Percentiles rank a stretch among this genome's conserved stretches.
These are phyloP conservation scores for Hyaloperonospora arabidopsidis DNA, from an alignment of 352 stramenopile genomes.

Conservation along the genomic window DNA sequence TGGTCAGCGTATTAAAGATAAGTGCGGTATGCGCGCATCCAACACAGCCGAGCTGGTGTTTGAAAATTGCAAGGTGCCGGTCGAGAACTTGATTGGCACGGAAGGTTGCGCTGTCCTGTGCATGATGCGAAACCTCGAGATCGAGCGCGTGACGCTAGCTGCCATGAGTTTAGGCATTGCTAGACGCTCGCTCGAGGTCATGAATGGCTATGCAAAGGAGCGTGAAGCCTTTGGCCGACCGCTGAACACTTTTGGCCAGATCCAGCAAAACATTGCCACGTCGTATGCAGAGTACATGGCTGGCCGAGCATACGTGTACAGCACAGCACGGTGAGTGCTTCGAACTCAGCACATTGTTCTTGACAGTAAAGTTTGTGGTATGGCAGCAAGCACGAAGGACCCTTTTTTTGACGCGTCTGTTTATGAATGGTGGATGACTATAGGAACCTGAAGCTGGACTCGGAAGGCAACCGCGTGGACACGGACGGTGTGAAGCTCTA, in stretches of 20 bases:
- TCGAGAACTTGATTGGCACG: conserved; percentile 88
- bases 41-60: conserved; percentile 98
- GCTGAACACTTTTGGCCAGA: conserved; percentile 88
- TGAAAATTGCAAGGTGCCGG: conserved; percentile 92
- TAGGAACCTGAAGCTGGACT: conserved; percentile 91
- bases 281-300: conserved; percentile 99
- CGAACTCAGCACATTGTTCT: background rate
- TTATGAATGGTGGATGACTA: conserved; percentile 1
- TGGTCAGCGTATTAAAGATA: conserved; percentile 98
- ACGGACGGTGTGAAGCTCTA: conserved; percentile 98
- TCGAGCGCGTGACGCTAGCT: conserved; percentile 95
- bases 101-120: conserved; percentile 72
- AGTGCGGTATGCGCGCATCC: conserved; percentile 95
- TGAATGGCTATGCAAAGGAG: conserved; percentile 92
- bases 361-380: background rate
- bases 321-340: conserved; percentile 71
- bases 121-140: conserved; percentile 98
- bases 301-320: conserved; percentile 95
- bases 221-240: conserved; percentile 91
- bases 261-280: conserved; percentile 96
- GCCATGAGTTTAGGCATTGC: conserved; percentile 96
- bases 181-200: conserved; percentile 94
- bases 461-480: conserved; percentile 93
- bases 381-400: background rate
- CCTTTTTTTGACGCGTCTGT: background rate